Evolutionary conservation across 768 basidiomycete species (phyloP), one percentile per base, ranked within the genome.

Genomic region (Amanita pseudoporphyria): DNA sequence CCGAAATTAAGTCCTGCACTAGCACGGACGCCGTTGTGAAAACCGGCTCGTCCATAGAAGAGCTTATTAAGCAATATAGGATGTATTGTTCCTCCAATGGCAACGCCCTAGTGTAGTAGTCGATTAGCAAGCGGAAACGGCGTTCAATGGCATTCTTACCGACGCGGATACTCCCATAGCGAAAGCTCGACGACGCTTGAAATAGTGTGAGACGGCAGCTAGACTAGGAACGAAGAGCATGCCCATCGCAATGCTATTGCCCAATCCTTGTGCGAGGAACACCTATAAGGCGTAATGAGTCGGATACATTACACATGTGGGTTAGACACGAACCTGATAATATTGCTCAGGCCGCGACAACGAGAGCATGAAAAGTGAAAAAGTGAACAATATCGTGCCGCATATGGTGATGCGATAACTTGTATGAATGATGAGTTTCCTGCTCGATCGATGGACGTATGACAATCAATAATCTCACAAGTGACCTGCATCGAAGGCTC

Each of bases 81-180:
- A n/a, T n/a, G n/a, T n/a, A n/a, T n/a, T n/a, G n/a, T n/a, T n/a
- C 78, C 80, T 2, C 83, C 82, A 13, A 80, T 58, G 14, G 74
- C 78, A n/a, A 79, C 70, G 5, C 72, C 71, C 70, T 72, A 52
- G 45, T 53, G 35, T 22, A 42, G 16, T 6, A 21, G 19, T 22
- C 21, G 37, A 13, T 22, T n/a, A n/a, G n/a, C 33, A 48, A 7
- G n/a, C 31, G 24, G 26, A n/a, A 13, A 26, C 53, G 35, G 19
- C 4, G 13, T 36, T n/a, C 9, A 24, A 31, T n/a, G 13, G 14
- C 4, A 5, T 6, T 52, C 50, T 50, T 47, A 65, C 70, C 13
- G 68, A 59, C 16, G 65, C 63, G 16, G 62, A 65, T 32, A 70
- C 52, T 13, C 68, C 68, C 42, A 68, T 60, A 6, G 64, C 67